These are phyloP conservation scores for Globomyces pollinis-pini DNA, from an alignment of 192 early-diverging fungal species.

Conservation along the genomic window DNA sequence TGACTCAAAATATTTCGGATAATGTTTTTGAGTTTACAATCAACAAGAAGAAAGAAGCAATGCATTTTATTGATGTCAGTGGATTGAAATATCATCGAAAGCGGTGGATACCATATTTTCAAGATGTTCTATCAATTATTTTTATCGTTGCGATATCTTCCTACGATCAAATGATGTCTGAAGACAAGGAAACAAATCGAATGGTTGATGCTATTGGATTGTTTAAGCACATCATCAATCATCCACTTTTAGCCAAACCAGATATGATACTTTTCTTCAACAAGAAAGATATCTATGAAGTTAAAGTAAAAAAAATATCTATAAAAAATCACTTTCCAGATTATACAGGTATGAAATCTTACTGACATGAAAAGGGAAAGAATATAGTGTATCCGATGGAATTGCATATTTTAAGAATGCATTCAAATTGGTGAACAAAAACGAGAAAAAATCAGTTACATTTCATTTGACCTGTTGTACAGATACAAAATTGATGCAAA, in stretches of 20 bases:
- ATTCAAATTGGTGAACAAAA: conserved; percentile 31
- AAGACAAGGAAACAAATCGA: conserved; percentile 12
- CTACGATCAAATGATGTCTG: conserved; percentile 13
- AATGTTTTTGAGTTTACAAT: conserved; percentile 18
- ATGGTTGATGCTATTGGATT: conserved; percentile 14
- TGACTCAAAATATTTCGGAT: conserved; percentile 29
- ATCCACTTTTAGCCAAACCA: conserved; percentile 1
- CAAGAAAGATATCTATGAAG: conserved; percentile 29
- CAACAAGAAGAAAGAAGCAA: not conserved
- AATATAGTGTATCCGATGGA: conserved; percentile 13
- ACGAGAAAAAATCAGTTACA: not conserved
- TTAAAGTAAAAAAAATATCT: conserved; percentile 4
- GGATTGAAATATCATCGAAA: not conserved
- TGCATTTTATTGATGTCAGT: conserved; percentile 14
- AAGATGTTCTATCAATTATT: conserved; percentile 1
- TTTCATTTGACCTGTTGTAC: conserved; percentile 8
- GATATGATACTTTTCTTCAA: conserved; percentile 25
- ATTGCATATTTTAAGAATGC: conserved; percentile 22
- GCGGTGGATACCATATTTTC: conserved; percentile 13
- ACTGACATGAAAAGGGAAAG: no score
- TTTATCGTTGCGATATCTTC: conserved; percentile 8
- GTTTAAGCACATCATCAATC: conserved; percentile 7
- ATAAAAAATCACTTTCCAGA: conserved; percentile 17
- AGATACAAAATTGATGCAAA: conserved; percentile 6
- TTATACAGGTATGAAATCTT: conserved; percentile 11